Base-by-base conservation (phyloP, 345 rosid genomes). In the Hibiscus tridactylites region DNA sequence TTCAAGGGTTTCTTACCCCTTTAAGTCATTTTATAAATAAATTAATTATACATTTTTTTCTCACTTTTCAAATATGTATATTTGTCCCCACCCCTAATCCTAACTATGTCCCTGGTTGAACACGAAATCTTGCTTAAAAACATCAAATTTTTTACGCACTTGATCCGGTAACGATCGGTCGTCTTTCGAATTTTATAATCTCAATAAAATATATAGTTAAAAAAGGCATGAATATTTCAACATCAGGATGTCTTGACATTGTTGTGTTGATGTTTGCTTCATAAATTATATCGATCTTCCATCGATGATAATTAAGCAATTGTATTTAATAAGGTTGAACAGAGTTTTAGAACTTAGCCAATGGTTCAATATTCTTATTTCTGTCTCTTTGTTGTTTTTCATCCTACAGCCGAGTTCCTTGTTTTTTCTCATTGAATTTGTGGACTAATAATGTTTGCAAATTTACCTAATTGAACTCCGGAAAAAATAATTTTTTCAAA, bases 381-480 rank as follows among this genome's bases (percentile, higher is more conserved):
- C 71, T 80, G 87, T 81, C 83, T 63, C 73, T 76, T 81, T 74
- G 81, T 81, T 79, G 88, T 81, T 77, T 81, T 72, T 76, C 71
- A 4, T 63, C 63, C 47, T 21, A 5, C 61, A 24, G 74, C 78
- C 75, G 65, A 60, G 74, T 8, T 54, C 61, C 71, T 68, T 74
- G 52, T 69, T 53, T 56, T 56, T 79, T 66, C 61, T 26, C 6
- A 28, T 26, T 26, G 2, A 28, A 49, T 39, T 47, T 47, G 58
- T 47, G 57, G 5, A 4, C 21, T 26, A 66, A 7, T 13, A 12
- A 11, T 3, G 5, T 65, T 24, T 42, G 33, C 29, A 64, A 39
- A 33, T 33, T 9, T 49, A 15, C 68, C 21, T 52, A n/a, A 53
- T 53, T 17, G 4, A 31, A 31, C 33, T 31, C 3, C 33, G 0